These are phyloP conservation scores for Brettanomyces custersianus DNA, from an alignment of 805 yeast species.

Conservation along the genomic window DNA sequence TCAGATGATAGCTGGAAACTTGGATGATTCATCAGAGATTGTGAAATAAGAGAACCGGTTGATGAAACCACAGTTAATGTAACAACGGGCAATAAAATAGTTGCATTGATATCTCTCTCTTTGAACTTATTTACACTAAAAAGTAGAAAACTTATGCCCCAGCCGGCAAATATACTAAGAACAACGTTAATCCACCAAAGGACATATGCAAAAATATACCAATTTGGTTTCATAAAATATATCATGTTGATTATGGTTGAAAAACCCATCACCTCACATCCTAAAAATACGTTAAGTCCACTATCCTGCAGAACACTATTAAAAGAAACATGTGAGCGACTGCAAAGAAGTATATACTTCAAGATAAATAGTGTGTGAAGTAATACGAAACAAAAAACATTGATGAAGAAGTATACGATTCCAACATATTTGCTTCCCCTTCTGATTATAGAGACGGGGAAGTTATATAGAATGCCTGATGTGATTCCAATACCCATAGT, in stretches of 20 bases:
- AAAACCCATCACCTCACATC: constrained; percentile 76
- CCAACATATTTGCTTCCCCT: constrained; percentile 33
- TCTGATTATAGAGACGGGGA: constrained; percentile 48
- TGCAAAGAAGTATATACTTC: constrained; percentile 29
- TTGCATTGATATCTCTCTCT: constrained; percentile 40
- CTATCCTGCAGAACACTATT: constrained; percentile 30
- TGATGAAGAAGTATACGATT: constrained; percentile 52
- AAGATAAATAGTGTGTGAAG: constrained; percentile 33
- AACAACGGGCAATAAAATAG: constrained; percentile 67
- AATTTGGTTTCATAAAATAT: constrained; percentile 28
- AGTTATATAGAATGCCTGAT: constrained; percentile 47
- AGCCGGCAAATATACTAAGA: constrained; percentile 48
- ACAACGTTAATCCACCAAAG: constrained; percentile 69
- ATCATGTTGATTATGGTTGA: constrained; percentile 56
- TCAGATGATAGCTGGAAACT: constrained; percentile 41
- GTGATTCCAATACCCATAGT: constrained; percentile 87
- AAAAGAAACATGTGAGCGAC: constrained; percentile 10
- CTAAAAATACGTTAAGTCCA: constrained; percentile 53
- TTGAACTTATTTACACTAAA: constrained; percentile 25
- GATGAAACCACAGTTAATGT: constrained; percentile 71
- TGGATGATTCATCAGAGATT: constrained; percentile 21
- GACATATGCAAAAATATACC: constrained; percentile 45
- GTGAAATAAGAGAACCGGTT: constrained; percentile 50
- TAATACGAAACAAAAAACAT: constrained; percentile 37
- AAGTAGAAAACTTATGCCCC: constrained; percentile 50